Evolutionary conservation across 768 basidiomycete genomes (phyloP).

Genomic region (Aureoboletus auriporus): DNA sequence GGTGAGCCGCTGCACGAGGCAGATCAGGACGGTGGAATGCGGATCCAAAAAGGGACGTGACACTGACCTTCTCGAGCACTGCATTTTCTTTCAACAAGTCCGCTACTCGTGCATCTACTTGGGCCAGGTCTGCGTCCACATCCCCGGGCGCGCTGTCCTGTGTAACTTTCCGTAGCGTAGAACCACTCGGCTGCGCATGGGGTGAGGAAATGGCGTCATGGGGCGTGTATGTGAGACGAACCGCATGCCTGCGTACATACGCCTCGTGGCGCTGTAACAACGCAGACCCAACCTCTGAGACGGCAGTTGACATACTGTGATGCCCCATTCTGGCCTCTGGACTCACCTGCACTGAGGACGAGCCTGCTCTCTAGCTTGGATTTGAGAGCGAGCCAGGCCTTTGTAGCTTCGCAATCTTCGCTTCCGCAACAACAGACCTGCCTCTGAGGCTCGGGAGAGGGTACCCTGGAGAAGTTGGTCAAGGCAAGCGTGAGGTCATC

Average conservation of each 20-base stretch:
- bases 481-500: constrained; percentile 77
- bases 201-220: constrained; percentile 10
- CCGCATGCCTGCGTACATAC: constrained; percentile 72
- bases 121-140: constrained; percentile 11
- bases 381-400: constrained; percentile 61
- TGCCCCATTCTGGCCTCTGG: neutral
- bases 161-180: constrained; percentile 12
- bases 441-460: constrained; percentile 65
- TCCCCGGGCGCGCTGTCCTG: constrained; percentile 9
- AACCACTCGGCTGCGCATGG: constrained; percentile 13
- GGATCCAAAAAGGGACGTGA: neutral
- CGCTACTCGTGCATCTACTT: constrained; percentile 33
- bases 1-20: constrained; percentile 55
- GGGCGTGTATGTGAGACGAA: constrained; percentile 26
- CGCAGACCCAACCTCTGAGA: constrained; percentile 84
- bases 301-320: constrained; percentile 2
- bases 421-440: constrained; percentile 55
- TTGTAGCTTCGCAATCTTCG: constrained; percentile 62
- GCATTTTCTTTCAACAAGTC: constrained; percentile 53
- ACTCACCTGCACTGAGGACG: constrained; percentile 82
- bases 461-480: constrained; percentile 64
- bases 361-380: constrained; percentile 71
- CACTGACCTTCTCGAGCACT: constrained; percentile 43
- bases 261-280: constrained; percentile 83
- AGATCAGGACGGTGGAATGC: constrained; percentile 4